Evolutionary conservation across 2,329 filamentous ascomycete species (phyloP).

Genomic region (Aspergillus sp.): DNA sequence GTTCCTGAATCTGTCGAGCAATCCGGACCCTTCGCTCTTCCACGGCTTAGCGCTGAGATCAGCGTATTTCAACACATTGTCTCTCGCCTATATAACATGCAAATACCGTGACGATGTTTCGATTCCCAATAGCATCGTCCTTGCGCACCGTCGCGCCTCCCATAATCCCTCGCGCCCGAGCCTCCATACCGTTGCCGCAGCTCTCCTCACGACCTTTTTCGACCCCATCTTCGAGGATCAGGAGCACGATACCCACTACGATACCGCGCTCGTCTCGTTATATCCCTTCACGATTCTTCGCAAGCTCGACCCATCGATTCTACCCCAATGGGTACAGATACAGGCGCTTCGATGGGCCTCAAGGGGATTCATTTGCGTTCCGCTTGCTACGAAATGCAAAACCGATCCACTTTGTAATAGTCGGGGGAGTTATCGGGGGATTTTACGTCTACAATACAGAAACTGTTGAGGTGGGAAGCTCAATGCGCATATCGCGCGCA

Average conservation of each 20-base stretch:
- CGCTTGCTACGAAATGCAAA: slow-evolving; percentile 21
- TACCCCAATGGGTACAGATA: slow-evolving; percentile 18
- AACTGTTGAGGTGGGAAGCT: slow-evolving; percentile 48
- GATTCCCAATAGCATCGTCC: slow-evolving; percentile 11
- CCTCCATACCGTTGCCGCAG: not conserved
- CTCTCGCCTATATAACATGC: slow-evolving; percentile 7
- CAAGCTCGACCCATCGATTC: slow-evolving; percentile 7
- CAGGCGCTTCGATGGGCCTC: slow-evolving; percentile 15
- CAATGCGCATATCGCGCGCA: not conserved
- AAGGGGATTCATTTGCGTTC: slow-evolving; percentile 15
- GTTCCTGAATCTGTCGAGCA: not conserved
- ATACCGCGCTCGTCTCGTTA: not conserved
- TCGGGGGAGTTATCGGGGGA: slow-evolving; percentile 44
- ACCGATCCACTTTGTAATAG: slow-evolving; percentile 30
- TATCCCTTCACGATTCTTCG: slow-evolving; percentile 12
- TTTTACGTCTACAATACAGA: slow-evolving; percentile 59
- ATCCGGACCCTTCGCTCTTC: not conserved
- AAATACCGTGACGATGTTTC: slow-evolving; percentile 14
- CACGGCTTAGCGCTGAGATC: not conserved
- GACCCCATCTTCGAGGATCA: not conserved
- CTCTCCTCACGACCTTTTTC: slow-evolving; percentile 1
- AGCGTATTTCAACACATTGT: not conserved
- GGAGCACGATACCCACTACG: not conserved
- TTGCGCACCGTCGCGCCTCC: not conserved
- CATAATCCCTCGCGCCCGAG: not conserved